Percentiles rank a stretch among this genome's conserved stretches.
Evolutionary conservation across 177 flowering plant genomes (phyloP).

Genomic region (Vitis hybrid): DNA sequence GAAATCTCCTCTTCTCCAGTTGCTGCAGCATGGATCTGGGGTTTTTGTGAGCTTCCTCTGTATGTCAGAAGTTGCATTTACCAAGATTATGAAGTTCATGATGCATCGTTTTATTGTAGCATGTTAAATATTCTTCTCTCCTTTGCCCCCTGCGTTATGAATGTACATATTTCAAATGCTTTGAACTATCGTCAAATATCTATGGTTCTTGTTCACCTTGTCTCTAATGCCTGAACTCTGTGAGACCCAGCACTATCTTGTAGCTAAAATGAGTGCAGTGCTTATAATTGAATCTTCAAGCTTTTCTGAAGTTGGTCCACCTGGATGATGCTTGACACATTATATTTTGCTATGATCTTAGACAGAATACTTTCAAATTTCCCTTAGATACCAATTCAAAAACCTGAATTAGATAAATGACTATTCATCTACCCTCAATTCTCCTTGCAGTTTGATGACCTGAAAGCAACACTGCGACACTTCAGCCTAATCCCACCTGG

Average conservation of each 20-base stretch:
- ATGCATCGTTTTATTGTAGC: not conserved
- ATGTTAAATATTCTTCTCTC: not conserved
- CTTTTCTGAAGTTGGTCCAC: too few species aligned
- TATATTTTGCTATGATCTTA: not conserved
- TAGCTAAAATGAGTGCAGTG: too few species aligned
- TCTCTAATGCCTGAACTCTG: too few species aligned
- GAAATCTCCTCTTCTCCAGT: too few species aligned
- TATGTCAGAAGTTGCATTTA: not conserved
- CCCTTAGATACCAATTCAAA: not conserved
- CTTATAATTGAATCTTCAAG: too few species aligned
- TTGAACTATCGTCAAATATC: too few species aligned
- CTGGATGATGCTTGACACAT: not conserved
- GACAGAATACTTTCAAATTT: not conserved
- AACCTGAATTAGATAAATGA: not conserved
- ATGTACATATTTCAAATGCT: too few species aligned
- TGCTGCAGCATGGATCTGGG: too few species aligned
- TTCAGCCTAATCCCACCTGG: conserved; percentile 84
- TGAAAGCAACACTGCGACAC: conserved; percentile 77
- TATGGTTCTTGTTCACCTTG: not conserved
- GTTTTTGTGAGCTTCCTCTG: too few species aligned
- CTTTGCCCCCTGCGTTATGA: not conserved
- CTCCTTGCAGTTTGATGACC: conserved; percentile 65
- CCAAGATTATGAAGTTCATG: not conserved
- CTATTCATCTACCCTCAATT: not conserved
- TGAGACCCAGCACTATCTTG: too few species aligned